Evolutionary conservation across 1,139 yeast species (phyloP), one percentile per base, ranked within the genome.

Genomic region (Arxiozyma heterogenica): DNA sequence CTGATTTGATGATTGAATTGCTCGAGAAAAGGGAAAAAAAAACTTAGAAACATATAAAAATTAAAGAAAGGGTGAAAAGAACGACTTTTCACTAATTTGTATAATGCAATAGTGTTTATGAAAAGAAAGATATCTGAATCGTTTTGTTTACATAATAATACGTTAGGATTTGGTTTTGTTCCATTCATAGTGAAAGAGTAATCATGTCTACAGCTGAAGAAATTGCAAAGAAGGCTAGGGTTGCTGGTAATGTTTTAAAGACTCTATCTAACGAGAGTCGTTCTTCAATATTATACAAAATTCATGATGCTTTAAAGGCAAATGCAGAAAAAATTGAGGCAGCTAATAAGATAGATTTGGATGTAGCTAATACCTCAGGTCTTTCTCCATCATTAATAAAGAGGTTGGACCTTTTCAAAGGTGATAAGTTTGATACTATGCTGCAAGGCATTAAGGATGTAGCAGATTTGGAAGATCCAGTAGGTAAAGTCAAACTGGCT

Each of bases 371-470:
- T 46, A 66, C 72, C 9, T 76, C 79, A 52, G 77, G 81, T 15
- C 72, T 91, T 41, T 75, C 94, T 0, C 69, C 82, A 0, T 80
- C 97, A 1, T 74, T 94, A 60, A 75, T 91, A 54, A 90, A 88
- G 66, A 76, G 99, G 61, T 75, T 94, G 38, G 98, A 94, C 67
- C 75, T 94, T 52, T 78, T 87, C 52, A 80, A 79, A 57, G 82
- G 84, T 51, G 97, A 87, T 56, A 94, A 93, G 69, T 94, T 82
- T 67, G 98, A 90, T 60, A 76, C 87, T 41, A 94, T 94, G 98
- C 78, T 93, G 53, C 94, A 90, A 68, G 99, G 99, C 30, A 83
- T 94, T 22, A 75, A 86, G 57, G 98, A 94, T 64, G 98, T 94
- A 20, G 94, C 95, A 1, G 78, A 78, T 3, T 76, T 94, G 57